Conservation (phyloP, 2,329 filamentous ascomycete genomes). For the Aspergillus ruber region DNA sequence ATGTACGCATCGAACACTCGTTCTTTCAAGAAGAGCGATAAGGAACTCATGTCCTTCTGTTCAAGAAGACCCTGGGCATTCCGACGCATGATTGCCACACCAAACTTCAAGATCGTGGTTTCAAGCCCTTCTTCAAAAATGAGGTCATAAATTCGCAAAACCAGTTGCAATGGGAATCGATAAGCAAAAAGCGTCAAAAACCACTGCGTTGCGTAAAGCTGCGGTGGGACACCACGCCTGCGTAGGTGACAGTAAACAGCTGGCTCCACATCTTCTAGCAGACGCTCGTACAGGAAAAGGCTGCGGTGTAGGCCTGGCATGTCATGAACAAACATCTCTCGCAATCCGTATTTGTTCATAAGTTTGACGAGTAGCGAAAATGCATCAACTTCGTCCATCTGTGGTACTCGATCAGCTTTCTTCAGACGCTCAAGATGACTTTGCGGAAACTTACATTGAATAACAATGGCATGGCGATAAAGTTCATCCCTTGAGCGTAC, state of each 20-base stretch:
- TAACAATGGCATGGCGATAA: conserved; percentile 89
- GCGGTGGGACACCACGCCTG: conserved; percentile 77
- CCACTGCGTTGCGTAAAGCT: conserved; percentile 97
- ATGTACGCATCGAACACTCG: conserved; percentile 95
- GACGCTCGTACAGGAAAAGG: conserved; percentile 88
- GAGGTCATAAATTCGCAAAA: conserved; percentile 92
- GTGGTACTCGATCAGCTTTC: background rate
- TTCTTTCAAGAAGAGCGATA: conserved; percentile 89
- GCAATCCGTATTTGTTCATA: conserved; percentile 93
- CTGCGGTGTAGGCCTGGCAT: conserved; percentile 95
- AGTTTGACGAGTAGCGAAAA: conserved; percentile 87
- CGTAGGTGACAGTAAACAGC: conserved; percentile 91
- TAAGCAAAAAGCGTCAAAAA: conserved; percentile 98
- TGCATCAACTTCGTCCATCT: conserved; percentile 96
- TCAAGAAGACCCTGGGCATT: conserved; percentile 70
- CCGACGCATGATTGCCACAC: conserved; percentile 92
- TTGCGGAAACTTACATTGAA: conserved; percentile 64
- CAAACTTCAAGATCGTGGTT: conserved; percentile 83
- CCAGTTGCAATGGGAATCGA: conserved; percentile 90
- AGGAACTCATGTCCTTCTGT: conserved; percentile 84
- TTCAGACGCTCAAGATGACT: background rate
- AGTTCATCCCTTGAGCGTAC: conserved; percentile 98
- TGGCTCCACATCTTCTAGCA: conserved; percentile 89
- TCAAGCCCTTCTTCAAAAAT: conserved; percentile 89
- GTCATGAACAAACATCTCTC: conserved; percentile 87